A percentile compares a stretch with the other conserved stretches of the same genome.
These are phyloP conservation scores for Panicum hallii DNA, from an alignment of 202 grass and related monocot species.

Conservation along the genomic window DNA sequence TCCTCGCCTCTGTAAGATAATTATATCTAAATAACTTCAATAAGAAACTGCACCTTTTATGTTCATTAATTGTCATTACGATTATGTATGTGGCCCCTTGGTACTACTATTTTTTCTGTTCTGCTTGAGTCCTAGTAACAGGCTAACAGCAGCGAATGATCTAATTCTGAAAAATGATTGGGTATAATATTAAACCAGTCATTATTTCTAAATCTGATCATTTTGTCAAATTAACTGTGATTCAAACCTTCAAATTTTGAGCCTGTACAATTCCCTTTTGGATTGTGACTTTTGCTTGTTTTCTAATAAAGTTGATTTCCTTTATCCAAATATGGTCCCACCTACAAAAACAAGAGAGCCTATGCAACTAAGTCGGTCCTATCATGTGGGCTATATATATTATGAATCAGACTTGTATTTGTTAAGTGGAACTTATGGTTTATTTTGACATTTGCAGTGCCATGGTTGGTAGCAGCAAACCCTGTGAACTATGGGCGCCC, in stretches of 20 bases:
- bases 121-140: slow-evolving; percentile 7
- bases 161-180: neutral
- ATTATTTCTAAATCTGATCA: slow-evolving; percentile 1
- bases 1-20: slow-evolving; percentile 87
- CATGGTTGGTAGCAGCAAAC: slow-evolving; percentile 99
- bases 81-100: neutral
- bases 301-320: neutral
- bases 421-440: slow-evolving; percentile 10
- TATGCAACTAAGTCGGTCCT: neutral
- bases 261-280: neutral
- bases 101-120: neutral
- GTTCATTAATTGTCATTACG: neutral
- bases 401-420: neutral
- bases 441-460: slow-evolving; percentile 61
- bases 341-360: neutral
- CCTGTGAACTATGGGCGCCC: slow-evolving; percentile 97
- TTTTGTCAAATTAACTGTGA: neutral
- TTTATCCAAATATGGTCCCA: slow-evolving; percentile 10
- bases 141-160: neutral
- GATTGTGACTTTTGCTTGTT: neutral
- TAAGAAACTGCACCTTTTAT: neutral
- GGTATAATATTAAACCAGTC: neutral
- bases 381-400: neutral
- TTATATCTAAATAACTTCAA: slow-evolving; percentile 13
- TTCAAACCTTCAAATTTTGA: slow-evolving; percentile 4